phyloP scores from a whole-genome alignment of 163 green algal species.

The Chlamydomonas reinhardtii region DNA sequence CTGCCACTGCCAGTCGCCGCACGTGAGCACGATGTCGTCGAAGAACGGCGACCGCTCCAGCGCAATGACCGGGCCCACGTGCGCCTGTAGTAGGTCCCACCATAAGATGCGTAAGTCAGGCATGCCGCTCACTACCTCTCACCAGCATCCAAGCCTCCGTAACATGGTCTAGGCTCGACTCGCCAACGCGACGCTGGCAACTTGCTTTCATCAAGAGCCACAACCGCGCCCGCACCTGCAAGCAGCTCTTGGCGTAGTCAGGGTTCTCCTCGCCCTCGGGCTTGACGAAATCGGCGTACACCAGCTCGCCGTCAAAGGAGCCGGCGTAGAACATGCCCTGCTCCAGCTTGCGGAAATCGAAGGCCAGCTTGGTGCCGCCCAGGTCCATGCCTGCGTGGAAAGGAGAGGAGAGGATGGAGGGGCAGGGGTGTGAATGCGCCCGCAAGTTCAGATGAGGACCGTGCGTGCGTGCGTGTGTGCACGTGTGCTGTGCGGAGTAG shows the following conservation, averaged over 20 bases:
- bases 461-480: background rate
- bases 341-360: slow-evolving; percentile 69
- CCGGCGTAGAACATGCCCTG: slow-evolving; percentile 71
- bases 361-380: slow-evolving; percentile 65
- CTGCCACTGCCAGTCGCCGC: slow-evolving; percentile 82
- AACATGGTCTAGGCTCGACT: too few species aligned
- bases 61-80: slow-evolving; percentile 73
- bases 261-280: slow-evolving; percentile 73
- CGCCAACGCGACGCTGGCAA: too few species aligned
- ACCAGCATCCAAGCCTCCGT: too few species aligned
- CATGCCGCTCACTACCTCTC: too few species aligned
- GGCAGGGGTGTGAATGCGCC: too few species aligned
- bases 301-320: slow-evolving; percentile 82
- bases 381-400: slow-evolving; percentile 76
- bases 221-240: slow-evolving; percentile 53
- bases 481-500: too few species aligned
- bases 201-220: too few species aligned
- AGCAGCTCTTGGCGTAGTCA: slow-evolving; percentile 68
- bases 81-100: slow-evolving; percentile 50
- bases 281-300: slow-evolving; percentile 72
- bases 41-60: slow-evolving; percentile 86
- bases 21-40: slow-evolving; percentile 79
- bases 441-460: too few species aligned
- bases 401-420: too few species aligned
- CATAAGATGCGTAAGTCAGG: too few species aligned